Evolutionary conservation across 2,329 filamentous ascomycete genomes (phyloP).

Genomic region (Alternaria consortialis): DNA sequence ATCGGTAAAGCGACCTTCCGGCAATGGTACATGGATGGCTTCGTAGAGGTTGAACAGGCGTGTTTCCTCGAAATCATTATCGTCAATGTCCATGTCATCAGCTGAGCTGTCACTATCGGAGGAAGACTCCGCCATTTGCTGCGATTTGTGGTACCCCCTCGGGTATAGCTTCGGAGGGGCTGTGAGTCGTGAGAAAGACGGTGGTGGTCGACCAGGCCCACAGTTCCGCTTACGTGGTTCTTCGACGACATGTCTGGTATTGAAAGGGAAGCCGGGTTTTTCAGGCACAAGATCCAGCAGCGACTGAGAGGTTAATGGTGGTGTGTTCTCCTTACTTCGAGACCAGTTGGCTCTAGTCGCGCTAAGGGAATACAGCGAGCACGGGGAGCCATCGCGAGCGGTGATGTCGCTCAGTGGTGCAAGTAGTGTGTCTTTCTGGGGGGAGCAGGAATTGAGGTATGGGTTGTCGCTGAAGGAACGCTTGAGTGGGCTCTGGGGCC

Average conservation of each 20-base stretch:
- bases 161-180: conserved; percentile 23
- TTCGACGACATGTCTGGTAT: conserved; percentile 16
- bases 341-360: conserved; percentile 38
- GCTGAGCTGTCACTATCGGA: conserved; percentile 19
- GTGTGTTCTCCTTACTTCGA: conserved; percentile 44
- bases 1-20: conserved; percentile 33
- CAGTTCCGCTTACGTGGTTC: conserved; percentile 36
- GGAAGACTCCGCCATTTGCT: conserved; percentile 11
- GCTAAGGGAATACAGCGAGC: conserved; percentile 45
- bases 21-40: conserved; percentile 43
- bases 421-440: conserved; percentile 37
- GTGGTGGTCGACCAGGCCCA: conserved; percentile 26
- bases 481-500: conserved; percentile 52
- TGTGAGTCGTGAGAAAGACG: conserved; percentile 22
- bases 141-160: conserved; percentile 12
- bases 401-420: conserved; percentile 40
- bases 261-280: conserved; percentile 13
- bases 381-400: conserved; percentile 46
- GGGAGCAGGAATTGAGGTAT: conserved; percentile 47
- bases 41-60: conserved; percentile 43
- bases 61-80: conserved; percentile 25
- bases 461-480: conserved; percentile 54
- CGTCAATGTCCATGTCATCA: conserved; percentile 25
- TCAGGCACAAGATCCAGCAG: conserved; percentile 44
- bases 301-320: conserved; percentile 45